Base-by-base conservation (phyloP, 257 asterid species). In the Capsicum rhomboideum region DNA sequence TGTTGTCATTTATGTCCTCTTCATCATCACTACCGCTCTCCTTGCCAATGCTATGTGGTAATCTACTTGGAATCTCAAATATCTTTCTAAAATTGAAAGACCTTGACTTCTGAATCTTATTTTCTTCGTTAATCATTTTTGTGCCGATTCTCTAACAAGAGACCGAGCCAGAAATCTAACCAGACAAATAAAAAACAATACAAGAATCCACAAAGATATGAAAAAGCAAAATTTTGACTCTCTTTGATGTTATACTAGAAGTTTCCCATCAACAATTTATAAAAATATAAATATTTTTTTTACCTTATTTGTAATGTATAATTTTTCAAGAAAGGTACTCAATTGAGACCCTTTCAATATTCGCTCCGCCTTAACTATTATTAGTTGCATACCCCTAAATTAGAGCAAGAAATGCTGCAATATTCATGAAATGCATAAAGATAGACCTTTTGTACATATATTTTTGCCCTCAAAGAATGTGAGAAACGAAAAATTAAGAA, bases 1-100 rank as follows among this genome's bases (percentile, higher is more conserved):
- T 40, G 4, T 71, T 78, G 10, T 85, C 90, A 42, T 91, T 88
- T 40, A 23, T 14, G 64, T 83, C 58, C 26, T 83, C 92, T 78
- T 61, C 83, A 1, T 77, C 91, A 69, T 75, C 80, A 21, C 52
- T 68, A 37, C 87, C 92, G 55, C 69, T 77, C 11, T 88, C 94
- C 23, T 69, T 82, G 34, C 87, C 82, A 10, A 83, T 53, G 86
- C 88, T 88, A 16, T 85, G 84, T 4, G 90, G 82, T 52, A 86
- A 87, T 80, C 87, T 82, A 50, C 88, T 85, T 6, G 89, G 87
- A 80, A 83, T 82, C 28, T 88, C 91, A 59, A 90, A 86, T 91
- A 92, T 90, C 78, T 85, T 91, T 4, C 85, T 88, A 26, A 88
- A 88, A 37, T 89, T 86, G 64, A 89, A 91, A 13, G 93, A 91